These are phyloP conservation scores for Saccharomyces paradoxus DNA, from an alignment of 805 yeast genomes.

Conservation along the genomic window DNA sequence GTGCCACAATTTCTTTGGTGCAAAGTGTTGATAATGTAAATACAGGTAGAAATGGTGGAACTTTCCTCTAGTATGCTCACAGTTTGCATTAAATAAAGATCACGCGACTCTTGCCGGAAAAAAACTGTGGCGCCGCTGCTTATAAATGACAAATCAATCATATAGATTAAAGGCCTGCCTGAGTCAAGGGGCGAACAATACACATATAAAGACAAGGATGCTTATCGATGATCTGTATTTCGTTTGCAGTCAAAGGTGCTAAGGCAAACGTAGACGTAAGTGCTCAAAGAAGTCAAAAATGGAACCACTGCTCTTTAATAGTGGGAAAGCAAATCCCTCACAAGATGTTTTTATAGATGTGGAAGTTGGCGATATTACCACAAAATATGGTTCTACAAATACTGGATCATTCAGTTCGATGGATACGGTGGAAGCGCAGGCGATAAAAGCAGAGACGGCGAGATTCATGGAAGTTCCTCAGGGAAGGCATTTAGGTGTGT, in stretches of 20 bases:
- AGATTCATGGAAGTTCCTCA: slow-evolving; percentile 41
- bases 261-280: background rate
- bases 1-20: background rate
- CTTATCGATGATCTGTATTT: background rate
- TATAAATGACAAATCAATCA: background rate
- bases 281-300: background rate
- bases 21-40: background rate
- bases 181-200: background rate
- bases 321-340: background rate
- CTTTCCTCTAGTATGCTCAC: background rate
- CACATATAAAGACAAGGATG: background rate
- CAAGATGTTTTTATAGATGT: slow-evolving; percentile 3
- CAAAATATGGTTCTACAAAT: background rate
- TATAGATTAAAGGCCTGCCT: background rate
- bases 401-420: slow-evolving; percentile 8
- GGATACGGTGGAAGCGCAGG: slow-evolving; percentile 4
- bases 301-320: background rate
- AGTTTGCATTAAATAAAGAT: background rate
- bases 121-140: background rate
- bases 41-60: background rate
- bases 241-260: background rate
- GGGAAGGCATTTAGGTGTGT: slow-evolving; percentile 66
- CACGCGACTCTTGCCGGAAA: background rate
- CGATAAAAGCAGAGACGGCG: background rate
- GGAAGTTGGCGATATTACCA: slow-evolving; percentile 28